Base-by-base conservation (phyloP, 228 moss, liverwort and hornwort genomes). In the Sphagnum fallax region DNA sequence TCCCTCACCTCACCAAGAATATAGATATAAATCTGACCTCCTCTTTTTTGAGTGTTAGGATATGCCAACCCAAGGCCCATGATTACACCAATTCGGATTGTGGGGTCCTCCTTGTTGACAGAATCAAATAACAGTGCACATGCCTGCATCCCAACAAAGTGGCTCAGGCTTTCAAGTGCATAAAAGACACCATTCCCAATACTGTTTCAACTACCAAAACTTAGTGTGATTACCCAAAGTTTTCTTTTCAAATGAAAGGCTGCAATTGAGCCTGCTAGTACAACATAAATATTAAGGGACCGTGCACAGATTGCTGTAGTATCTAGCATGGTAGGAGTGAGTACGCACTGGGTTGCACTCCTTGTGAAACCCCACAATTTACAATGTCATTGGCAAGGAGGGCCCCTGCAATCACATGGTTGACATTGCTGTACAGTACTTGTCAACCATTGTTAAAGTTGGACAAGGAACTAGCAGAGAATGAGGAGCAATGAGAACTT, bases 61-160 rank as follows among this genome's bases (percentile, higher is more conserved):
- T 94, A 98, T 47, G 98, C 98, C 67, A 98, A 86, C 65, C 93
- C 93, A 75, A 98, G 98, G 71, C 93, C 93, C 92, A 98, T 87
- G 62, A 98, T 98, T 49, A 94, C 93, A 64, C 98, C 98, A 67
- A 98, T 98, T 48, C 93, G 87, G 72, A 88, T 84, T 53, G 87
- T 86, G 10, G 91, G 73, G 66, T 94, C 94, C 64, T 93, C 93
- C 82, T 98, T 98, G 68, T 74, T 90, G 15, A 89, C 85, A 61
- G 79, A 92, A 60, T 98, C 98, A 53, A 68, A 90, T 50, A 94
- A 81, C 65, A 98, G 90, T 63, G 98, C 98, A 83, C 86, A 89
- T 58, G 92, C 98, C 97, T 97, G 83, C 72, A 50, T 13, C 32
- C 32, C 32, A 32, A 32, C 32, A 32, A 32, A 3, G 32, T 32